These are phyloP conservation scores for Linnemannia schmuckeri DNA, from an alignment of 192 early-diverging fungal genomes.

Conservation along the genomic window DNA sequence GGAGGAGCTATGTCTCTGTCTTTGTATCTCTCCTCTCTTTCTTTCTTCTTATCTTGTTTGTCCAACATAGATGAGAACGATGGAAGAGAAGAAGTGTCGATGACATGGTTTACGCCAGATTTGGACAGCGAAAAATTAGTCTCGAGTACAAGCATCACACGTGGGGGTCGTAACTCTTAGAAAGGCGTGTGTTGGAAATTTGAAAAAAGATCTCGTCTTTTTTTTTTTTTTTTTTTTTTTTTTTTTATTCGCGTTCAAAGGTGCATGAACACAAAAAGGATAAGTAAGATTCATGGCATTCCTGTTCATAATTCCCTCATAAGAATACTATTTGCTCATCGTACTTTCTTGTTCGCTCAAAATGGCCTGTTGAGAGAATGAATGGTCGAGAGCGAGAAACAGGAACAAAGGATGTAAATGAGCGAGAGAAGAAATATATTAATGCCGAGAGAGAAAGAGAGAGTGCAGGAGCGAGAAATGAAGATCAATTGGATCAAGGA, in stretches of 20 bases:
- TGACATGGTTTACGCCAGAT: conserved; percentile 1
- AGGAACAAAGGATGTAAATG: no score
- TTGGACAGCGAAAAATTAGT: neutral
- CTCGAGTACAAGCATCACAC: neutral
- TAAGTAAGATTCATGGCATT: neutral
- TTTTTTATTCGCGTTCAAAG: no score
- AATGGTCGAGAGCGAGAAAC: neutral
- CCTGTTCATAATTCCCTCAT: neutral
- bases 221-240: no score
- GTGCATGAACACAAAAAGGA: no score
- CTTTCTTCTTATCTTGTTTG: neutral
- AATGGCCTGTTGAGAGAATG: neutral
- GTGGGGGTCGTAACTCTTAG: neutral
- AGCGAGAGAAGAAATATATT: no score
- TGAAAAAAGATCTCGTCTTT: no score
- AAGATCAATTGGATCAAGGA: neutral
- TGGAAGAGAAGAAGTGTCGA: neutral
- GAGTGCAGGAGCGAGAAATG: neutral
- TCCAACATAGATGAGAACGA: no score
- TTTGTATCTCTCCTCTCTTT: neutral
- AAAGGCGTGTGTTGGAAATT: no score
- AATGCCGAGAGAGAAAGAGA: neutral
- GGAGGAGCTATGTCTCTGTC: neutral
- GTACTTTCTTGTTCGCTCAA: neutral
- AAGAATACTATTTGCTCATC: neutral